Conservation (phyloP, 2,329 filamentous ascomycete genomes). For the Stachybotrys elegans region DNA sequence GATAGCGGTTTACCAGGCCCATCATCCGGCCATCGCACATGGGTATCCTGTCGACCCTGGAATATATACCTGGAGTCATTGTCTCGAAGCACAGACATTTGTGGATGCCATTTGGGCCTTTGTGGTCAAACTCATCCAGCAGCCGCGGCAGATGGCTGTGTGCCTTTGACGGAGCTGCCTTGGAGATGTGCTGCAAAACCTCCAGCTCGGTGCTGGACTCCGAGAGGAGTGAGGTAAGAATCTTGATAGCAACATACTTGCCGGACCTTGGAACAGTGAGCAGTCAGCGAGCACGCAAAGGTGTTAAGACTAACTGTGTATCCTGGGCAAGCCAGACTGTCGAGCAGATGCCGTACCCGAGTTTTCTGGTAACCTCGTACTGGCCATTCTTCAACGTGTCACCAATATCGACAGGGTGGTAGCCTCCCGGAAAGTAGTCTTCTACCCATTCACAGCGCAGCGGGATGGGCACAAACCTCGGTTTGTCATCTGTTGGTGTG, state of each 20-base stretch:
- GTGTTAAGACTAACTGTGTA: constrained; percentile 10
- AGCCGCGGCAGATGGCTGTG: constrained; percentile 24
- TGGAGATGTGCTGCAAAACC: constrained; percentile 12
- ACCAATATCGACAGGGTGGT: constrained; percentile 36
- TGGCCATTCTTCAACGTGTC: constrained; percentile 32
- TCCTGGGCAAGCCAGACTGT: constrained; percentile 41
- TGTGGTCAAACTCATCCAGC: constrained; percentile 19
- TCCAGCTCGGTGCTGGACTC: constrained; percentile 11
- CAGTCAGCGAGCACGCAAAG: constrained; percentile 1
- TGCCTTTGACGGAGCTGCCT: constrained; percentile 14
- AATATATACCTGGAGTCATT: constrained; percentile 31
- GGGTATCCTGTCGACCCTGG: constrained; percentile 27
- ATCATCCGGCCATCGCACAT: constrained; percentile 20
- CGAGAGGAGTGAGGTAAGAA: constrained; percentile 11
- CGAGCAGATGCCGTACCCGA: constrained; percentile 38
- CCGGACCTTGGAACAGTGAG: constrained; percentile 9
- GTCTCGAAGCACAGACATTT: constrained; percentile 23
- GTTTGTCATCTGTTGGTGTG: constrained; percentile 10
- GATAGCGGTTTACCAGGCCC: constrained; percentile 27
- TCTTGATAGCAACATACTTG: constrained; percentile 20
- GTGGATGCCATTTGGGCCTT: constrained; percentile 25
- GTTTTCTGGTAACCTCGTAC: constrained; percentile 38
- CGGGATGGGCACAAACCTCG: constrained; percentile 16
- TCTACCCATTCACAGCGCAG: constrained; percentile 23
- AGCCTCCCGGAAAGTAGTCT: constrained; percentile 32